Percentiles rank a stretch among this genome's conserved stretches.
phyloP scores from a whole-genome alignment of 106 monocot genomes.

The Allium fistulosum region DNA sequence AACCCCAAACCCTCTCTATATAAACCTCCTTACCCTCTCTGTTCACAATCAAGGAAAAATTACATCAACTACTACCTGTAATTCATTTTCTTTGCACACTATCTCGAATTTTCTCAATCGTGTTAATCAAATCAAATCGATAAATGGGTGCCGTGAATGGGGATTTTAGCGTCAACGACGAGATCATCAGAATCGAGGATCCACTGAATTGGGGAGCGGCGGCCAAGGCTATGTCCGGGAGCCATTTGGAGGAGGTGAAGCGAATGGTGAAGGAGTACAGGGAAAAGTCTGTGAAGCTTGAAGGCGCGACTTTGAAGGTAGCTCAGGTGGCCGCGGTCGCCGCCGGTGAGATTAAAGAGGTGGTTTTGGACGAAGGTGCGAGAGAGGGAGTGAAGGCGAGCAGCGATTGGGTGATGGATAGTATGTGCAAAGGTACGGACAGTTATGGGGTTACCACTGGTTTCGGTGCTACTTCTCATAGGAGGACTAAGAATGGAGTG shows the following conservation, averaged over 20 bases:
- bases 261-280: slow-evolving; percentile 12
- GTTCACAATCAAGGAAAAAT: background rate
- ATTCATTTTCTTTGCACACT: background rate
- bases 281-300: slow-evolving; percentile 15
- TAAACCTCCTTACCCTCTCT: background rate
- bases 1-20: background rate
- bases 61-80: background rate
- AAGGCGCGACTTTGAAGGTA: slow-evolving; percentile 44
- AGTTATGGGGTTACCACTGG: slow-evolving; percentile 78
- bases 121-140: no score
- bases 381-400: slow-evolving; percentile 36
- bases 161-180: background rate
- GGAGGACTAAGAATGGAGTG: slow-evolving; percentile 56
- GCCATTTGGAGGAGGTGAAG: slow-evolving; percentile 18
- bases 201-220: slow-evolving; percentile 13
- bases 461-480: slow-evolving; percentile 61
- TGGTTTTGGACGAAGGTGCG: slow-evolving; percentile 22
- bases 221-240: slow-evolving; percentile 7
- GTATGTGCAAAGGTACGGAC: slow-evolving; percentile 47
- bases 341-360: slow-evolving; percentile 4
- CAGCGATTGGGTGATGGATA: slow-evolving; percentile 53
- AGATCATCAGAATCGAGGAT: background rate
- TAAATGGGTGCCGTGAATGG: no score
- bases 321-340: slow-evolving; percentile 47
- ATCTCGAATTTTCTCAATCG: no score